phyloP scores from a whole-genome alignment of 306 rosid genomes.

The Ceratonia siliqua region DNA sequence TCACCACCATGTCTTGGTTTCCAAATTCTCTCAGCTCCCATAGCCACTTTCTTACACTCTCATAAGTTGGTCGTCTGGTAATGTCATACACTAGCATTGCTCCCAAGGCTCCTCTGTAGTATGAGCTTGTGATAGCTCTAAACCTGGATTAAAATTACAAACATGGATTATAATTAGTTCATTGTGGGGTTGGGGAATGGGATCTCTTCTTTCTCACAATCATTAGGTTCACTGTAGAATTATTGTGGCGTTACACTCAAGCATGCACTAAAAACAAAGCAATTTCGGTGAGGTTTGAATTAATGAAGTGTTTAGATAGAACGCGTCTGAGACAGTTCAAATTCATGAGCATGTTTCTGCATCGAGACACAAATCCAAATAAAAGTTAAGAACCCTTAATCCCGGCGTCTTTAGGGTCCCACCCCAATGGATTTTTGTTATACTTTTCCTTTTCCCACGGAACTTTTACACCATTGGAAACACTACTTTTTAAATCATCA shows the following conservation, averaged over 20 bases:
- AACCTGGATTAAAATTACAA: slow-evolving; percentile 50
- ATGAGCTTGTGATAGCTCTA: slow-evolving; percentile 93
- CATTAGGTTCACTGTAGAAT: no score
- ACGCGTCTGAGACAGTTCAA: no score
- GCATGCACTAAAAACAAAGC: no score
- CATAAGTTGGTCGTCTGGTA: slow-evolving; percentile 54
- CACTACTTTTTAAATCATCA: slow-evolving; percentile 7
- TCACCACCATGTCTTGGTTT: slow-evolving; percentile 67
- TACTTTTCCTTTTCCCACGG: slow-evolving; percentile 2
- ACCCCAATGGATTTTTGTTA: slow-evolving; percentile 4
- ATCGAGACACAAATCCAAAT: background rate
- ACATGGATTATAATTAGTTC: no score
- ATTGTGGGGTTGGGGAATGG: no score
- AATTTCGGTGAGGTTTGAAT: no score
- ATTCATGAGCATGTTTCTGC: slow-evolving; percentile 3
- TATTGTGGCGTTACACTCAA: no score
- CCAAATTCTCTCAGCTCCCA: slow-evolving; percentile 75
- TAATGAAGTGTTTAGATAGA: no score
- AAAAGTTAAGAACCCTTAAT: no score
- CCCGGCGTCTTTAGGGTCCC: slow-evolving; percentile 42
- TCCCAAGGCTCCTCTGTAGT: slow-evolving; percentile 88
- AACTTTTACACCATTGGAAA: slow-evolving; percentile 14
- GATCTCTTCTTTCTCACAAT: no score
- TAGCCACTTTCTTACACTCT: slow-evolving; percentile 69
- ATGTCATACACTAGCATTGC: slow-evolving; percentile 85